These are phyloP conservation scores for Penicillium longicatenatum DNA, from an alignment of 495 filamentous ascomycete genomes.

Conservation along the genomic window DNA sequence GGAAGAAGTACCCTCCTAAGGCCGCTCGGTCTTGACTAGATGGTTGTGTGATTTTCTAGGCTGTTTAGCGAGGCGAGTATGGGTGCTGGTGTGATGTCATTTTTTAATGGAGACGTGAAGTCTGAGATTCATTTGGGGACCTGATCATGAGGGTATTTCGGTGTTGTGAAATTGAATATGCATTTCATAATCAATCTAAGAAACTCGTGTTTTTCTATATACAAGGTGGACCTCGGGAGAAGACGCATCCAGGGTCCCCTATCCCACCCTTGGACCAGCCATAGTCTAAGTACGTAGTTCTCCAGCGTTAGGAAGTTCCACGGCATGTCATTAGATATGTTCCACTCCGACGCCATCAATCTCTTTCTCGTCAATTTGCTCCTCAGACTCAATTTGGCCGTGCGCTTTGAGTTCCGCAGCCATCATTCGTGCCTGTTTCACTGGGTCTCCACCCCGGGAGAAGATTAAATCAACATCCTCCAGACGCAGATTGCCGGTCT, in stretches of 20 bases:
- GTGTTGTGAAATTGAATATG: background rate
- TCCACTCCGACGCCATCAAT: slow-evolving; percentile 11
- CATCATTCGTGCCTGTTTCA: slow-evolving; percentile 17
- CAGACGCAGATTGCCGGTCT: slow-evolving; percentile 48
- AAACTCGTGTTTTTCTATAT: too few species aligned
- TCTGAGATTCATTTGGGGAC: background rate
- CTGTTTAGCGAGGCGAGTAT: background rate
- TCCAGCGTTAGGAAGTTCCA: too few species aligned
- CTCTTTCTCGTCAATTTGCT: slow-evolving; percentile 11
- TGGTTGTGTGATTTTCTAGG: slow-evolving; percentile 24
- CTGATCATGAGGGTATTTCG: background rate
- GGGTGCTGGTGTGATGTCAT: background rate
- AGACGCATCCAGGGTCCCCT: too few species aligned
- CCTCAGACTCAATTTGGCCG: slow-evolving; percentile 12
- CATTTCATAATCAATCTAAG: background rate
- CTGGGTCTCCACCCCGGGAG: slow-evolving; percentile 21
- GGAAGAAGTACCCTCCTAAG: slow-evolving; percentile 65
- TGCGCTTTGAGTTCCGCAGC: slow-evolving; percentile 20
- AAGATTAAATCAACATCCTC: slow-evolving; percentile 41
- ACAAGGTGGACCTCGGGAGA: too few species aligned
- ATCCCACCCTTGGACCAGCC: too few species aligned
- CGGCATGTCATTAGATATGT: background rate
- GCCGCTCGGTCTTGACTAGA: slow-evolving; percentile 48
- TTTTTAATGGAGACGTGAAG: background rate
- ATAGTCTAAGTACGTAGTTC: too few species aligned